A percentile compares a stretch with the other conserved stretches of the same genome.
Evolutionary conservation across 1,284 basidiomycete genomes (phyloP).

Genomic region (Acaromyces ingoldii): DNA sequence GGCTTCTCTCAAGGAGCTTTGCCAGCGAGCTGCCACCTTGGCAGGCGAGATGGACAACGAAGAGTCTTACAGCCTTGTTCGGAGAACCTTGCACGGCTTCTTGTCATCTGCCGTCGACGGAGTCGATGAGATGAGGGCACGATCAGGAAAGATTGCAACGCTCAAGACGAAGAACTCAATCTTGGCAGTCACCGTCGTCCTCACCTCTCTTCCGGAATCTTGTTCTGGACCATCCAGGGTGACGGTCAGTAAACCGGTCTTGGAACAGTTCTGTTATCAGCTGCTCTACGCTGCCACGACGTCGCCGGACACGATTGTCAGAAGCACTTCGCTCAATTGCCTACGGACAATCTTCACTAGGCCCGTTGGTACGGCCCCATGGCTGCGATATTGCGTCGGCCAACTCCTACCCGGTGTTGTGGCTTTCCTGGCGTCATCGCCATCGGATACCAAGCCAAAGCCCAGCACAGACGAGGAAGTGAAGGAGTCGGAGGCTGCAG

Average conservation of each 20-base stretch:
- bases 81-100: constrained; percentile 71
- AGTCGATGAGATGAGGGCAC: constrained; percentile 70
- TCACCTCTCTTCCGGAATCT: constrained; percentile 78
- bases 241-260: constrained; percentile 67
- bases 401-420: constrained; percentile 74
- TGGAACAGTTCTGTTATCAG: constrained; percentile 79
- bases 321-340: constrained; percentile 82
- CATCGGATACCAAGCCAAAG: no score
- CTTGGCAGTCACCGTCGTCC: constrained; percentile 73
- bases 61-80: no score
- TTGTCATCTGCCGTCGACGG: constrained; percentile 78
- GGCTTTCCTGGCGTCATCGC: constrained; percentile 70
- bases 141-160: constrained; percentile 66
- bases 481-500: no score
- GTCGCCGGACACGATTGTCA: no score
- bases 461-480: no score
- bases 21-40: constrained; percentile 24
- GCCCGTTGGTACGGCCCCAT: constrained; percentile 28
- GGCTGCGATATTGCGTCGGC: constrained; percentile 69
- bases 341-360: constrained; percentile 66
- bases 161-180: constrained; percentile 89
- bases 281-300: no score
- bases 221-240: no score
- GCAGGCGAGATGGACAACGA: constrained; percentile 36
- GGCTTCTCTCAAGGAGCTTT: constrained; percentile 35